Evolutionary conservation across 2,329 filamentous ascomycete species (phyloP), one percentile per base, ranked within the genome.

Genomic region (Cercospora sp.): DNA sequence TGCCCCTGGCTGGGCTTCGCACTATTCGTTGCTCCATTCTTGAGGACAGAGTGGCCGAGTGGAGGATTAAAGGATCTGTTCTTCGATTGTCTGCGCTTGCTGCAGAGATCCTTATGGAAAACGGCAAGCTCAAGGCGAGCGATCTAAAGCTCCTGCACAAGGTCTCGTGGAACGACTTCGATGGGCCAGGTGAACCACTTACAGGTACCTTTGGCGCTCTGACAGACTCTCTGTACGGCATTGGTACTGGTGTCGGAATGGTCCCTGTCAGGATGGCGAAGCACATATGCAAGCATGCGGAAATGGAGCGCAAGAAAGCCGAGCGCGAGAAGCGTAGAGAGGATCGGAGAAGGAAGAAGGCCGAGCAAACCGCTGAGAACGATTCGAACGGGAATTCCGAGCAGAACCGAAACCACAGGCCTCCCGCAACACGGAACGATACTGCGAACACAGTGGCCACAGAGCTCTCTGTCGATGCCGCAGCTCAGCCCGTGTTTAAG

Each of bases 171-270:
- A 91, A 91, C 72, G 90, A 92, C 73, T 92, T 92, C 73, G 89
- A 91, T 71, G 91, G 91, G 0, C 90, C 90, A 0, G 90, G 90
- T 0, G 90, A 92, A 75, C 90, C 90, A 0, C 81, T 93, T 12
- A 91, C 89, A 0, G 90, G 90, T 3, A 80, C 86, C 3, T 86
- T 87, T 36, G 86, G 87, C 10, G 89, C 89, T 0, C 72, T 92
- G 4, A 82, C 86, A n/a, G 83, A 83, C 3, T 87, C 86, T 0
- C 75, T 89, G 3, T 84, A 85, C 1, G 84, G 87, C 39, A 82
- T 89, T 1, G 86, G 89, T 28, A 81, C 83, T n/a, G 90, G 90
- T 0, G 80, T 91, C 16, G 88, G 86, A 0, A 84, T 87, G 61
- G 86, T 91, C 3, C 90, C 90, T 0, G 84, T 88, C 13, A 83